A percentile compares a stretch with the other conserved stretches of the same genome.
Evolutionary conservation across 1,284 basidiomycete species (phyloP).

Genomic region (Cutaneotrichosporon curvatum): DNA sequence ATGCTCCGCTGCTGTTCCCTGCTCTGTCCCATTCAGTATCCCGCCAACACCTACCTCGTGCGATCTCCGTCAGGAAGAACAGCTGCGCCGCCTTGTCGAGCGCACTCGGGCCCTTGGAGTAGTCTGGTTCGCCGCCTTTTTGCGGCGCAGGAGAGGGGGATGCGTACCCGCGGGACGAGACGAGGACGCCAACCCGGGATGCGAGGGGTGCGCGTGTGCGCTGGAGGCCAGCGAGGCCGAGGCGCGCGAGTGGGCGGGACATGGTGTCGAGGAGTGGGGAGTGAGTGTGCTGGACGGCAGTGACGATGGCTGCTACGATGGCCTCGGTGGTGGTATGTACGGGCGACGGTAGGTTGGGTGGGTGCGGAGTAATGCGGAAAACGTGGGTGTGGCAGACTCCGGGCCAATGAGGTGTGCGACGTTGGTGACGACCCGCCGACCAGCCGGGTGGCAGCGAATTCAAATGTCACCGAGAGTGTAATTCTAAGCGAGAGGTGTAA

Average conservation of each 20-base stretch:
- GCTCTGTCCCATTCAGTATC: too few species aligned
- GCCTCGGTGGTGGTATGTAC: not conserved
- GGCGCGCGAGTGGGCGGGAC: conserved; percentile 19
- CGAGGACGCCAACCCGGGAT: not conserved
- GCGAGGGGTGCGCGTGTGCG: conserved; percentile 1
- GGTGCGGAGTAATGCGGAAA: not conserved
- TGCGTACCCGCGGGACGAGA: not conserved
- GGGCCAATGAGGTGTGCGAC: not conserved
- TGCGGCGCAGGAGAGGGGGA: not conserved
- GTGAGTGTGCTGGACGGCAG: not conserved
- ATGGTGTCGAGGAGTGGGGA: not conserved
- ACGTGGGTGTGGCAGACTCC: not conserved
- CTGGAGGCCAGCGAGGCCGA: conserved; percentile 10
- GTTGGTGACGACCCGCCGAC: not conserved
- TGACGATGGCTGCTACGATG: not conserved
- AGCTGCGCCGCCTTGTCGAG: conserved; percentile 92
- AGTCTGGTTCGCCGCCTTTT: conserved; percentile 26
- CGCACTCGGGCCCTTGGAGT: conserved; percentile 65
- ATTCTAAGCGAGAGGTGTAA: too few species aligned
- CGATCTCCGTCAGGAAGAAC: conserved; percentile 98
- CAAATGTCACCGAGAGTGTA: too few species aligned
- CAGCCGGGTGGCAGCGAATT: too few species aligned
- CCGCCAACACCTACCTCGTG: conserved; percentile 68
- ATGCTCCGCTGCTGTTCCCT: not conserved
- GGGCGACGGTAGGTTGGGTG: not conserved